Evolutionary conservation across 306 rosid genomes (phyloP), one percentile per base, ranked within the genome.

Genomic region (Quercus bicolor): DNA sequence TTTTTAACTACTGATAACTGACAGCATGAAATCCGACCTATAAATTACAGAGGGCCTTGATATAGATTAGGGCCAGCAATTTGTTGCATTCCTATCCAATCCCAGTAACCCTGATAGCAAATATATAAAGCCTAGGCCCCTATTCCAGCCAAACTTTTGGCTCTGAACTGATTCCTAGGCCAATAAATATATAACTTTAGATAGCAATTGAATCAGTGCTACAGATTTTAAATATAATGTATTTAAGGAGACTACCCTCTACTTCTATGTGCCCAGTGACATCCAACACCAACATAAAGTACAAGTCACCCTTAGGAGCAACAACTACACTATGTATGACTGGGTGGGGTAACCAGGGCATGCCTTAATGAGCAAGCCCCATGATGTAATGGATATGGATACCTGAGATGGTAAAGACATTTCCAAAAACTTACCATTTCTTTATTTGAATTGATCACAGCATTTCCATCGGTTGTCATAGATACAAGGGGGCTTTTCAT

Each of bases 351-450:
- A 20, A 68, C 57, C 12, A 54, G 40, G 54, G 55, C 45, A 51
- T 12, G 48, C 75, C 20, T 9, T 13, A 71, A 71, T 4, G 15
- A 71, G 75, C 40, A 51, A 23, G 34, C 34, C 56, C 72, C n/a
- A 64, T 59, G 71, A 66, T 68, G 51, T 34, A 8, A 18, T 34
- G 5, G 73, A 37, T 29, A 57, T 31, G 70, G 34, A 66, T 13
- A 43, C 72, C 40, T 13, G 29, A 52, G 21, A 60, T 56, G 21
- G 55, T 19, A 15, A 77, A 70, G 70, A 57, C 6, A 53, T 57
- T 73, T 45, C 61, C 43, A 7, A 78, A 77, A 79, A 84, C 98
- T 86, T 84, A 93, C 98, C 80, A 54, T 60, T 80, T 88, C 92
- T 65, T 71, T 79, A 70, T 74, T 80, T 14, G 81, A 85, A 78